Evolutionary conservation across 495 filamentous ascomycete genomes (phyloP).

Genomic region (Tuber aestivum): DNA sequence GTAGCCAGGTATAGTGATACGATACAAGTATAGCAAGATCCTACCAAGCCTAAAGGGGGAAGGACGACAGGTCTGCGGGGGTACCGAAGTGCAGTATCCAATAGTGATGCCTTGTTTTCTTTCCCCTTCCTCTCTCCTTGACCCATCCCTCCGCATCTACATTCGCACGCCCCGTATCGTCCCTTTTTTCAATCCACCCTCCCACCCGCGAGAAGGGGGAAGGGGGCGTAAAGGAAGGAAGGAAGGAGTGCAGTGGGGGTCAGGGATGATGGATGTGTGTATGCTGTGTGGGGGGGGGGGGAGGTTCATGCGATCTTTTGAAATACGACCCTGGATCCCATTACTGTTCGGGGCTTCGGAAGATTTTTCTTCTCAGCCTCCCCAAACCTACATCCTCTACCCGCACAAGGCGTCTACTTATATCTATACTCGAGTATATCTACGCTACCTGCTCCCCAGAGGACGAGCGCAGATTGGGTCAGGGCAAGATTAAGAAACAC

Average conservation of each 20-base stretch:
- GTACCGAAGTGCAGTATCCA: background rate
- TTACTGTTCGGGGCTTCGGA: background rate
- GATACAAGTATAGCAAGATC: background rate
- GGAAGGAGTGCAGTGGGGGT: background rate
- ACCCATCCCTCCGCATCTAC: background rate
- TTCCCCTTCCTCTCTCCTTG: background rate
- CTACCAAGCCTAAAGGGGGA: background rate
- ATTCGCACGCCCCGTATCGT: background rate
- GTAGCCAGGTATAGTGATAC: background rate
- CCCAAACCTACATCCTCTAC: background rate
- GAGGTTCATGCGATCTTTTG: background rate
- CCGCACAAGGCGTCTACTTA: background rate
- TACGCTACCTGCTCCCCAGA: background rate
- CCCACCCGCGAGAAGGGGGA: background rate
- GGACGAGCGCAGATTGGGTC: background rate
- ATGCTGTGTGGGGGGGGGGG: background rate
- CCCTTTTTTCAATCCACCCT: background rate
- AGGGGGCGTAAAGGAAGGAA: background rate
- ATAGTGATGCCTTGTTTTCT: background rate
- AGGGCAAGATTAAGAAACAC: background rate
- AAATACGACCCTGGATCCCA: background rate
- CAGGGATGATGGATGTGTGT: background rate
- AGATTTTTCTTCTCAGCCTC: background rate
- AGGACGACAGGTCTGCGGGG: background rate
- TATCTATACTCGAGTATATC: constrained; percentile 2